Percentiles rank a stretch among this genome's conserved stretches.
Evolutionary conservation across 2,329 filamentous ascomycete genomes (phyloP).

Genomic region (Rhinocladiella mackenziei): DNA sequence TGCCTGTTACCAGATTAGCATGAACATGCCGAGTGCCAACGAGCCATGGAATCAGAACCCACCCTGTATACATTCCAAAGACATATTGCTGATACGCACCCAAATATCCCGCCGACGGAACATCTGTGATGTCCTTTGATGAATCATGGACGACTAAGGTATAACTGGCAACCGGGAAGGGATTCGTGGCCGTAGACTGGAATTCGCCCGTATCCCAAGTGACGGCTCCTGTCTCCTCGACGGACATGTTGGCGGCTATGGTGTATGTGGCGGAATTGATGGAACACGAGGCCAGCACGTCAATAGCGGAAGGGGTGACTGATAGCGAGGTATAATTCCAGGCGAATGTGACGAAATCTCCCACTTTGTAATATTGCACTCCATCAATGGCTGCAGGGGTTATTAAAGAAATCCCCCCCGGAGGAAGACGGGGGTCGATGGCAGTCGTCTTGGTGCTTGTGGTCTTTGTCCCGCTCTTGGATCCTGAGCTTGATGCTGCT

Average conservation of each 20-base stretch:
- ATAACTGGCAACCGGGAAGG: slow-evolving; percentile 58
- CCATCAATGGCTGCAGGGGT: slow-evolving; percentile 51
- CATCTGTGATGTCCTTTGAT: slow-evolving; percentile 49
- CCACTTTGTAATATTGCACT: slow-evolving; percentile 61
- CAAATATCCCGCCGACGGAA: slow-evolving; percentile 54
- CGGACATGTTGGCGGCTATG: slow-evolving; percentile 56
- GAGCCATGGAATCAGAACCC: slow-evolving; percentile 17
- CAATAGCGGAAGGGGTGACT: slow-evolving; percentile 55
- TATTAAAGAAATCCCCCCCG: slow-evolving; percentile 60
- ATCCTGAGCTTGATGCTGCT: slow-evolving; percentile 15
- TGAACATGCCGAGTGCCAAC: not conserved
- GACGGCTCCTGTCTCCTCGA: slow-evolving; percentile 49
- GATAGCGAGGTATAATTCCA: slow-evolving; percentile 64
- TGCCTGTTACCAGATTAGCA: slow-evolving; percentile 31
- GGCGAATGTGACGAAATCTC: slow-evolving; percentile 58
- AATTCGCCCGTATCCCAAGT: slow-evolving; percentile 60
- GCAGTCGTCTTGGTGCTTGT: slow-evolving; percentile 36
- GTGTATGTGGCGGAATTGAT: slow-evolving; percentile 59
- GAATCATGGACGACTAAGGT: slow-evolving; percentile 61
- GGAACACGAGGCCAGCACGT: slow-evolving; percentile 60
- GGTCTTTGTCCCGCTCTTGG: slow-evolving; percentile 18
- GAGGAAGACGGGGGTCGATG: slow-evolving; percentile 52
- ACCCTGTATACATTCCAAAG: slow-evolving; percentile 61
- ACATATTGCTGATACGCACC: slow-evolving; percentile 48
- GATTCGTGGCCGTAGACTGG: slow-evolving; percentile 46